phyloP scores from a whole-genome alignment of 2,329 filamentous ascomycete species.

The Chaetothyriales sp. region DNA sequence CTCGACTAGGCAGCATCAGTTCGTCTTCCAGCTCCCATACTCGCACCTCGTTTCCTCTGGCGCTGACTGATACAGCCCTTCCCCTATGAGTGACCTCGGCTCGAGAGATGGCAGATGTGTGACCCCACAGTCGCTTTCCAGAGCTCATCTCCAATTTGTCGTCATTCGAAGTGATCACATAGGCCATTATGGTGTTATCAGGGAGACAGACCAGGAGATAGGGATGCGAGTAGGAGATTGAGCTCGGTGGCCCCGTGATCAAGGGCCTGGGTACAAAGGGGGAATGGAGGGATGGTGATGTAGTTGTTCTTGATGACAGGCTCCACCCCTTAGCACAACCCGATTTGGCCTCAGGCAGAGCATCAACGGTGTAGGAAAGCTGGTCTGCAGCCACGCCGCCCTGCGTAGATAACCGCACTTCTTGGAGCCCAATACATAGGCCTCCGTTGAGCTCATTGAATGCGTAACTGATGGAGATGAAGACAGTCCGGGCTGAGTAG shows the following conservation, averaged over 20 bases:
- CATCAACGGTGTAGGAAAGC: slow-evolving; percentile 15
- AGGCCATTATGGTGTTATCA: slow-evolving; percentile 74
- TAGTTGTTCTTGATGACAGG: slow-evolving; percentile 15
- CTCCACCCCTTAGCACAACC: slow-evolving; percentile 3
- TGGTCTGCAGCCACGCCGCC: slow-evolving; percentile 9
- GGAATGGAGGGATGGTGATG: slow-evolving; percentile 18
- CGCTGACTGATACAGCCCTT: slow-evolving; percentile 79
- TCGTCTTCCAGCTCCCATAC: slow-evolving; percentile 76
- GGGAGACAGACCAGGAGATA: slow-evolving; percentile 71
- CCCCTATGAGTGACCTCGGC: slow-evolving; percentile 72
- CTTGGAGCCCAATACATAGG: slow-evolving; percentile 86
- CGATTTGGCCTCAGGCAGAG: slow-evolving; percentile 3
- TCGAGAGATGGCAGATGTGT: slow-evolving; percentile 76
- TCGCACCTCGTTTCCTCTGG: slow-evolving; percentile 60
- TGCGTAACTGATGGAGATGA: slow-evolving; percentile 74
- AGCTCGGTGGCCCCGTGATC: slow-evolving; percentile 37
- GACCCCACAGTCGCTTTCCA: slow-evolving; percentile 71
- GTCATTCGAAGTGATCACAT: slow-evolving; percentile 61
- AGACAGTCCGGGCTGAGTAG: slow-evolving; percentile 43
- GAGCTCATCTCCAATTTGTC: slow-evolving; percentile 52
- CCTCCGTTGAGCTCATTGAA: slow-evolving; percentile 60
- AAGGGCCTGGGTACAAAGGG: slow-evolving; percentile 24
- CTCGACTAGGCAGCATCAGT: slow-evolving; percentile 17
- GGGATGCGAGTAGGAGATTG: slow-evolving; percentile 61
- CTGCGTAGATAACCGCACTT: slow-evolving; percentile 40